Conservation (phyloP, 2,329 filamentous ascomycete species). For the Penicillium sp. region DNA sequence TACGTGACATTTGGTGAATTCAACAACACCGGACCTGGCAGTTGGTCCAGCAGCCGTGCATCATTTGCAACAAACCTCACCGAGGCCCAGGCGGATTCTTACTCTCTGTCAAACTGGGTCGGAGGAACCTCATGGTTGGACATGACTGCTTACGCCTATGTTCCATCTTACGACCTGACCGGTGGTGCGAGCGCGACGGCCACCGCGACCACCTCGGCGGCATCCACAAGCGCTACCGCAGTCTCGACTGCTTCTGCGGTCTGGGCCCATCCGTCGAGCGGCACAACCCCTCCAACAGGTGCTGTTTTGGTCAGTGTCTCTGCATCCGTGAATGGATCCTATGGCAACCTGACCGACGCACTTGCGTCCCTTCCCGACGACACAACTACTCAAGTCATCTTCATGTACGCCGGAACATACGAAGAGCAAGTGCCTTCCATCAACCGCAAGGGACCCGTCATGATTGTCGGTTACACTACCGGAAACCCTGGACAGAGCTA, state of each 20-base stretch:
- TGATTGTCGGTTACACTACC: conserved; percentile 20
- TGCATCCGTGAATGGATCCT: conserved; percentile 31
- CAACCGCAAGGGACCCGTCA: conserved; percentile 18
- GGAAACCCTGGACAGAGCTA: conserved; percentile 21
- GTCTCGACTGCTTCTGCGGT: conserved; percentile 10
- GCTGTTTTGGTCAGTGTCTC: conserved; percentile 46
- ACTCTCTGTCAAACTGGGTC: conserved; percentile 41
- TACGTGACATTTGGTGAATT: conserved; percentile 39
- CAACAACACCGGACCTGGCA: conserved; percentile 34
- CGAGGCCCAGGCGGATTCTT: conserved; percentile 34
- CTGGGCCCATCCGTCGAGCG: conserved; percentile 44
- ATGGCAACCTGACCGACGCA: conserved; percentile 37
- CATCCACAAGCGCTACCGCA: conserved; percentile 22
- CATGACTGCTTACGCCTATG: conserved; percentile 41
- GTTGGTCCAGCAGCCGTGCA: conserved; percentile 35
- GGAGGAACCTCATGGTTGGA: conserved; percentile 47
- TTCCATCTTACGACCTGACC: conserved; percentile 36
- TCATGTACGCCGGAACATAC: conserved; percentile 30
- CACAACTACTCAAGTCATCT: conserved; percentile 35
- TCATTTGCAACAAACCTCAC: conserved; percentile 41
- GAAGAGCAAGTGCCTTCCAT: conserved; percentile 24
- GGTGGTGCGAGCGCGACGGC: conserved; percentile 24
- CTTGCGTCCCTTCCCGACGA: conserved; percentile 39
- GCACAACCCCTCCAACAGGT: conserved; percentile 42
- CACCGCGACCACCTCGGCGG: conserved; percentile 22